A percentile compares a stretch with the other conserved stretches of the same genome.
These are phyloP conservation scores for Phialemonium atrogriseum DNA, from an alignment of 2,329 filamentous ascomycete species.

Conservation along the genomic window DNA sequence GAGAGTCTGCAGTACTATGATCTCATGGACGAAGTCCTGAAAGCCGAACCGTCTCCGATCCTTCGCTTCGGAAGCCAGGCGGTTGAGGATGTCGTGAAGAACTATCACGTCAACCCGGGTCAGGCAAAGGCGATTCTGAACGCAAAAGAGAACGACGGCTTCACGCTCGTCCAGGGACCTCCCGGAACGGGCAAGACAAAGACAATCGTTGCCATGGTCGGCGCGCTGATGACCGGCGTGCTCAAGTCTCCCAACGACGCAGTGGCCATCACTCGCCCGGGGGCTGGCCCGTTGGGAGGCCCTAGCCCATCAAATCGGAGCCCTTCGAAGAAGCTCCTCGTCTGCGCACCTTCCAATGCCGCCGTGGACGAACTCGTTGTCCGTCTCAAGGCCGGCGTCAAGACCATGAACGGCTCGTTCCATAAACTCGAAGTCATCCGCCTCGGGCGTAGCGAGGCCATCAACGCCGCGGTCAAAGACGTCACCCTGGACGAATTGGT, in stretches of 20 bases:
- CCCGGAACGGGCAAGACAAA: constrained; percentile 98
- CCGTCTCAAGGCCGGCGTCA: constrained; percentile 81
- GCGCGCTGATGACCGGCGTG: constrained; percentile 64
- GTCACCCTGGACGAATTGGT: constrained; percentile 93
- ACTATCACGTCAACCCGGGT: constrained; percentile 78
- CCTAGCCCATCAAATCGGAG: too few species aligned
- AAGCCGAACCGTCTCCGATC: constrained; percentile 82
- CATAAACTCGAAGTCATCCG: constrained; percentile 82
- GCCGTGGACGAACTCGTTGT: constrained; percentile 94
- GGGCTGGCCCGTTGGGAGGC: constrained; percentile 18
- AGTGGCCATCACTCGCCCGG: constrained; percentile 35
- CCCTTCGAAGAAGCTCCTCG: constrained; percentile 73
- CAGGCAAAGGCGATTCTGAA: constrained; percentile 90
- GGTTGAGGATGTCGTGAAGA: constrained; percentile 59
- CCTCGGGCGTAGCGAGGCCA: constrained; percentile 82
- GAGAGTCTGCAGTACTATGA: constrained; percentile 93
- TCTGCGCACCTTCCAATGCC: constrained; percentile 97
- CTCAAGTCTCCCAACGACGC: constrained; percentile 32
- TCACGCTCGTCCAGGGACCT: constrained; percentile 91
- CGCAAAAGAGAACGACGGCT: constrained; percentile 90
- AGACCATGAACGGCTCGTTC: constrained; percentile 61
- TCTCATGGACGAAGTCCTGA: constrained; percentile 79
- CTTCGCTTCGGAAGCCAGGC: constrained; percentile 71
- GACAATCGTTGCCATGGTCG: constrained; percentile 94
- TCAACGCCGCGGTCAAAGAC: constrained; percentile 81